Percentiles rank a stretch among this genome's conserved stretches.
These are phyloP conservation scores for Scedosporium apiospermum DNA, from an alignment of 2,329 filamentous ascomycete species.

Conservation along the genomic window DNA sequence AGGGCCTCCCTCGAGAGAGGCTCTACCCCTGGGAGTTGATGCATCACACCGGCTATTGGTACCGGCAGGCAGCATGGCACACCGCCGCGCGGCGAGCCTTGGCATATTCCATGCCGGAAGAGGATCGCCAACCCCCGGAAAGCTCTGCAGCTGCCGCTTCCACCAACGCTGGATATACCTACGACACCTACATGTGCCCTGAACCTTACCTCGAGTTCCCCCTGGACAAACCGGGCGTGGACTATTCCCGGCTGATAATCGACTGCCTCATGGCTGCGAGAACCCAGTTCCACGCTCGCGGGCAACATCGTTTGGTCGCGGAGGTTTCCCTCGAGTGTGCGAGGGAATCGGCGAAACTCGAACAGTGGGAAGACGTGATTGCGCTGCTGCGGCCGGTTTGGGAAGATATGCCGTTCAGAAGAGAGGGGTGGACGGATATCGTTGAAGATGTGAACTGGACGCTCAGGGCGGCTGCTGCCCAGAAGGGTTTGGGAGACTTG, in stretches of 20 bases:
- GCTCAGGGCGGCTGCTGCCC: constrained; percentile 46
- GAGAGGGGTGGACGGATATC: constrained; percentile 50
- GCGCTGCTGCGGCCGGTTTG: constrained; percentile 47
- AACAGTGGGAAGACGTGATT: constrained; percentile 44
- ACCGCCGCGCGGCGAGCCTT: constrained; percentile 40
- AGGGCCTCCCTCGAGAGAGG: constrained; percentile 45
- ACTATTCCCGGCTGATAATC: constrained; percentile 47
- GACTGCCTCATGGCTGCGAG: constrained; percentile 41
- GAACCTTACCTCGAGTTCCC: constrained; percentile 52
- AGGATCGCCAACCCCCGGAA: constrained; percentile 44
- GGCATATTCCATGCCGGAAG: constrained; percentile 48
- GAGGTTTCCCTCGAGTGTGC: constrained; percentile 50
- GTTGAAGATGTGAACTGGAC: constrained; percentile 52
- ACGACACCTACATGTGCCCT: constrained; percentile 59
- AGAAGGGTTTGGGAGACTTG: constrained; percentile 42
- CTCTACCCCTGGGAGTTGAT: constrained; percentile 54
- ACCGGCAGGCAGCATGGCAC: constrained; percentile 50
- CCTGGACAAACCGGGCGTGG: constrained; percentile 36
- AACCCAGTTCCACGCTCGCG: constrained; percentile 42
- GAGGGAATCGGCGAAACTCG: constrained; percentile 40
- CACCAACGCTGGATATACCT: constrained; percentile 43
- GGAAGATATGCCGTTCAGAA: constrained; percentile 45
- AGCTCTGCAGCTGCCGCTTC: constrained; percentile 34
- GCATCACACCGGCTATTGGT: constrained; percentile 61
- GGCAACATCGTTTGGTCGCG: constrained; percentile 42